phyloP scores from a whole-genome alignment of 148 eudicot genomes.

The Fagopyrum esculentum region DNA sequence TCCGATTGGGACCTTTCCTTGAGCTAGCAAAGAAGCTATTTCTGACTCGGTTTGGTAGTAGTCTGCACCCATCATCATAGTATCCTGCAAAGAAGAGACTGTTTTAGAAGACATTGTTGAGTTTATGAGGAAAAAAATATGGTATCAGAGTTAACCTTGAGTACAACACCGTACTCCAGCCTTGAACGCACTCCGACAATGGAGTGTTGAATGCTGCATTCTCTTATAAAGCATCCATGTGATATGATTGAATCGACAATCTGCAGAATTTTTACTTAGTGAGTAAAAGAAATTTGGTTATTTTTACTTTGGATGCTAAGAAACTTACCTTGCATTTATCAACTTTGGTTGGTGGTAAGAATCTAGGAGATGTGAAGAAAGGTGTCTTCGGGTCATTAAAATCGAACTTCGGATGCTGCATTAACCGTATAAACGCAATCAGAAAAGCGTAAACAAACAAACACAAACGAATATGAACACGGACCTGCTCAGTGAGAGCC shows the following conservation, averaged over 20 bases:
- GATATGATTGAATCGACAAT: constrained; percentile 83
- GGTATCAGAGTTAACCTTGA: not conserved
- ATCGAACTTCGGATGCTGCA: constrained; percentile 78
- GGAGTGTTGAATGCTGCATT: constrained; percentile 63
- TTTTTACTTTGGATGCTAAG: not conserved
- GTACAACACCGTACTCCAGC: constrained; percentile 61
- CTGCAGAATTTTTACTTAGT: constrained; percentile 25
- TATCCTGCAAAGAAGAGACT: constrained; percentile 44
- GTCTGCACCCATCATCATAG: constrained; percentile 96
- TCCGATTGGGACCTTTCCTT: constrained; percentile 88
- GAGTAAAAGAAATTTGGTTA: not conserved
- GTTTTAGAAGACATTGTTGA: not conserved
- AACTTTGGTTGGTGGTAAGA: constrained; percentile 87
- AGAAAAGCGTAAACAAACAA: not conserved
- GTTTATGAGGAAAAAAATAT: not conserved
- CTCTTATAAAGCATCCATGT: constrained; percentile 81
- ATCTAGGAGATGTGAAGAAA: constrained; percentile 84
- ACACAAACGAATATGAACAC: constrained; percentile 1
- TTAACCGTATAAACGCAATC: not conserved
- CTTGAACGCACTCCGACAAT: constrained; percentile 85
- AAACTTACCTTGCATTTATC: constrained; percentile 65
- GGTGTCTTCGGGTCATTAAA: constrained; percentile 87
- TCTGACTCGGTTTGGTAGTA: constrained; percentile 86
- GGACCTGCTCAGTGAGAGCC: constrained; percentile 86
- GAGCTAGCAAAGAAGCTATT: constrained; percentile 71